Evolutionary conservation across 1,284 basidiomycete genomes (phyloP), one percentile per base, ranked within the genome.

Genomic region (Heterobasidion annosum): DNA sequence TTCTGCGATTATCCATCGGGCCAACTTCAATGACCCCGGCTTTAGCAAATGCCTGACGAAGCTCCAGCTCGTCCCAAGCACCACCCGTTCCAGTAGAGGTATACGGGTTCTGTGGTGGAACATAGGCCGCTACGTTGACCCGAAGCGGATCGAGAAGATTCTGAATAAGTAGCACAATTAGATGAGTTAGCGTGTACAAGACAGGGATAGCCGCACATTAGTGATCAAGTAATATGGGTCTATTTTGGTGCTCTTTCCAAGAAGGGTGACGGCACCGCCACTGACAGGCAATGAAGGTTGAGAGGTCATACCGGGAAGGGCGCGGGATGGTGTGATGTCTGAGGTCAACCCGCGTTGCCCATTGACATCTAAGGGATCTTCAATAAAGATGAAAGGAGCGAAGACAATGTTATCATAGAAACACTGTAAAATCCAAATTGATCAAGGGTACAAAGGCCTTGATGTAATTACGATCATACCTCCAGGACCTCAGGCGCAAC

Each of bases 371-470:
- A 83, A 61, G 10, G 88, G 85, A 65, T 96, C 94, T 65, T 98
- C 95, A 56, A 98, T 88, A 64, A 95, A 98, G 56, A 98, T 91
- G 71, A 99, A 99, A 0, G 88, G 96, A 48, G 88, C 92, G 70
- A 89, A 94, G 19, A 93, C 86, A 54, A 95, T 93, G 65, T 99
- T 98, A 71, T 99, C 96, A 67, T 89, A 99, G 65, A 96, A 93
- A 61, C 90, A 95, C 91, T 95, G 61, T 2, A 35, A 35, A 44
- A n/a, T 37, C 32, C 16, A 37, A 12, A 12, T 9, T 43, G 44
- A 4, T 34, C n/a, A 46, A 55, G 57, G 54, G 56, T 48, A 52
- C 15, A 50, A 50, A 47, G 34, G 48, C 54, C 46, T 34, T n/a
- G 33, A 59, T 58, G 19, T 58, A 50, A 25, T n/a, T 52, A 35